These are phyloP conservation scores for Achlya hypogyna DNA, from an alignment of 352 stramenopile species.

Conservation along the genomic window DNA sequence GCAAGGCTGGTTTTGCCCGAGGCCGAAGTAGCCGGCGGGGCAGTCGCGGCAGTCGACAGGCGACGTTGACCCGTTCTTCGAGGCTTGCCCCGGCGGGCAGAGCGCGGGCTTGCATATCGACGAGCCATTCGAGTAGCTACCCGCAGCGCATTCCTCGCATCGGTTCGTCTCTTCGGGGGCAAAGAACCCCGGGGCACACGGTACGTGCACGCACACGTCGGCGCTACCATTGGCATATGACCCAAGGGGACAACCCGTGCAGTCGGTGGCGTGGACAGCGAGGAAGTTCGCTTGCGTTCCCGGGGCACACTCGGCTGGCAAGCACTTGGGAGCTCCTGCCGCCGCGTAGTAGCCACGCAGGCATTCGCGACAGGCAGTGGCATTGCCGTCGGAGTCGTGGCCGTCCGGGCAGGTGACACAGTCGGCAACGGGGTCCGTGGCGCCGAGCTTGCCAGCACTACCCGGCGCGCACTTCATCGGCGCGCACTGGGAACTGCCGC, in stretches of 20 bases:
- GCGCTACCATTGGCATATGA: constrained; percentile 32
- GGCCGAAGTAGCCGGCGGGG: constrained; percentile 28
- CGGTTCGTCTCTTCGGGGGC: constrained; percentile 6
- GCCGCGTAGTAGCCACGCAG: constrained; percentile 26
- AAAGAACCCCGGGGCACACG: constrained; percentile 21
- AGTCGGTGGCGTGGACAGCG: constrained; percentile 36
- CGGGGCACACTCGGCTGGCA: constrained; percentile 27
- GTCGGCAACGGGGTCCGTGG: constrained; percentile 23
- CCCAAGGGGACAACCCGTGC: constrained; percentile 38
- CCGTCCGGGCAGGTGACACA: constrained; percentile 29
- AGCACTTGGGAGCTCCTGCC: constrained; percentile 23
- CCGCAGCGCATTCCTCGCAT: background rate
- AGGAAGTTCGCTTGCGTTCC: constrained; percentile 34
- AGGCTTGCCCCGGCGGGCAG: constrained; percentile 32
- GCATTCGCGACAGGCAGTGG: constrained; percentile 29
- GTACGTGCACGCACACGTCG: constrained; percentile 27
- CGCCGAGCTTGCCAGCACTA: constrained; percentile 25
- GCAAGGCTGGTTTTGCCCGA: constrained; percentile 45
- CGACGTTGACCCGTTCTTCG: constrained; percentile 30
- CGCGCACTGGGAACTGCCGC: constrained; percentile 25
- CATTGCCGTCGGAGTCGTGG: constrained; percentile 32
- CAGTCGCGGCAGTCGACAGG: constrained; percentile 39
- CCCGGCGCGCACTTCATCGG: constrained; percentile 28
- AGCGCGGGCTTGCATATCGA: constrained; percentile 32
- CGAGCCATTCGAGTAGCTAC: constrained; percentile 24